These are phyloP conservation scores for Fusarium oligoseptatum DNA, from an alignment of 2,329 filamentous ascomycete genomes.

Conservation along the genomic window DNA sequence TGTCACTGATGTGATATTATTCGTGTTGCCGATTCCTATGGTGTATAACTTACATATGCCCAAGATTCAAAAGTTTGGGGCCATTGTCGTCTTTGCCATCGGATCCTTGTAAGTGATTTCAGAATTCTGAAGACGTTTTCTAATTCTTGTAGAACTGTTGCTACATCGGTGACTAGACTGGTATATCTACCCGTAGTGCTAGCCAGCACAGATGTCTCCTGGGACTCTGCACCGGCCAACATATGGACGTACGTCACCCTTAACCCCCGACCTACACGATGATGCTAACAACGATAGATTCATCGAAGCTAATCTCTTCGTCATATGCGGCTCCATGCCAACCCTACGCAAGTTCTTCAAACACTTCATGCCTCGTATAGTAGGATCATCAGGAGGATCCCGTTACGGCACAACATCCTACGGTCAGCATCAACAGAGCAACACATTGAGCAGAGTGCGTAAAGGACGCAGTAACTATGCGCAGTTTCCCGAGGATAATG, in stretches of 20 bases:
- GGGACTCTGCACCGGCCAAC: constrained; percentile 47
- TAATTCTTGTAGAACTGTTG: constrained; percentile 38
- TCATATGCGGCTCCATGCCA: constrained; percentile 57
- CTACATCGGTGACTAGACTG: constrained; percentile 50
- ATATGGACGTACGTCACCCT: constrained; percentile 46
- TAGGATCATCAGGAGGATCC: constrained; percentile 28
- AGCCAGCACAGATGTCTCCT: constrained; percentile 46
- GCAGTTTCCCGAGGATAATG: constrained; percentile 32
- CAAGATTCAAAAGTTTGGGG: constrained; percentile 58
- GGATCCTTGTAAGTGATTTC: constrained; percentile 46
- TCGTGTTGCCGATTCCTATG: constrained; percentile 60
- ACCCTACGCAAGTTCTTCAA: constrained; percentile 54
- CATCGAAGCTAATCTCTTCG: constrained; percentile 55
- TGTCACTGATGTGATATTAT: constrained; percentile 60
- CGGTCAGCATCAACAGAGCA: constrained; percentile 20
- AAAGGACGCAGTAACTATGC: constrained; percentile 33
- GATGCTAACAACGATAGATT: constrained; percentile 41
- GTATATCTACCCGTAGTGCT: constrained; percentile 43
- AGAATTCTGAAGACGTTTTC: background rate
- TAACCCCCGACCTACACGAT: background rate
- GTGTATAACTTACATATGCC: constrained; percentile 59
- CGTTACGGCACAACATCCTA: constrained; percentile 15
- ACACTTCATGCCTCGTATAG: constrained; percentile 48
- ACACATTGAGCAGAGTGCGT: constrained; percentile 23
- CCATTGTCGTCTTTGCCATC: constrained; percentile 59